Base-by-base conservation (phyloP, 257 asterid genomes). In the Dorcoceras hygrometricum region DNA sequence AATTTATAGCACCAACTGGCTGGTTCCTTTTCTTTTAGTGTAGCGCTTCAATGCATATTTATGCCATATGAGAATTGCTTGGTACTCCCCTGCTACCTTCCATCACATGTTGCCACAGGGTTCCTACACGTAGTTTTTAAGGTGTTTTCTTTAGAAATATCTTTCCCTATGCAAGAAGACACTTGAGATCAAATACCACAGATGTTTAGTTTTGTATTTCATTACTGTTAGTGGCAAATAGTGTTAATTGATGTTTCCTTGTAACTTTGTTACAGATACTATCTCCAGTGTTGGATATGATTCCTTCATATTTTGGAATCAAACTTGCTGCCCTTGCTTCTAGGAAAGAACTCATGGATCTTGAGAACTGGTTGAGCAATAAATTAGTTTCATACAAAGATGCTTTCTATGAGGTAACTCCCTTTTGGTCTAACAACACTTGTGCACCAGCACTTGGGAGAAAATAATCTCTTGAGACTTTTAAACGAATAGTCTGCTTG, bases 291-390 rank as follows among this genome's bases (percentile, higher is more conserved):
- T 71, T 94, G 79, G 96, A 90, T 75, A 81, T 76, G 86, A 58
- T 83, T 65, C 99, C 99, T n/a, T 80, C 75, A 50, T 71, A 70
- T 79, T 81, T 88, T 68, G 89, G 89, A 71, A 77, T 90, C 71
- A 89, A 91, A 71, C 82, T 94, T 68, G 95, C 89, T 87, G 91
- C 84, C 25, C 74, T 90, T 87, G 93, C 98, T 80, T 90, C 89
- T 54, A 84, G 74, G 75, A 90, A 83, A 81, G 96, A 86, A 57
- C 73, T 83, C 53, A 36, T 89, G 76, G 98, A 94, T 81, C 83
- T 90, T 71, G 99, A 94, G 79, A 82, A 77, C 71, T 94, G 97
- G 97, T 75, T 94, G 84, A 78, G 62, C 76, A 67, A 79, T 67
- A 86, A 81, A 69, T 77, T 94, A 65, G 73, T 64, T 48, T 71